Evolutionary conservation across 2,329 filamentous ascomycete genomes (phyloP).

Genomic region (Penicillium sp.): DNA sequence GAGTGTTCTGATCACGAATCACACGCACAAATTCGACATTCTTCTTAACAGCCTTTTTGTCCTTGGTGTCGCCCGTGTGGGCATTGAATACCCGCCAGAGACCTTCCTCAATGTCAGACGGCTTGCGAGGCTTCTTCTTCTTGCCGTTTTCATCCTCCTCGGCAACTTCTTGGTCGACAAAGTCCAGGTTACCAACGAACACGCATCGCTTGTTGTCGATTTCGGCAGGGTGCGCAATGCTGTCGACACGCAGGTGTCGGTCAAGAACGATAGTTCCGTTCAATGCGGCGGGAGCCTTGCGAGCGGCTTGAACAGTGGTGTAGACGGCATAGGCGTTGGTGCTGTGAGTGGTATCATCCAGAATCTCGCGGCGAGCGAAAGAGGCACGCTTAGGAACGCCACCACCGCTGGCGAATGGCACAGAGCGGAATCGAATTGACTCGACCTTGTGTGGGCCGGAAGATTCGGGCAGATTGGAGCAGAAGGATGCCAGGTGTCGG

Average conservation of each 20-base stretch:
- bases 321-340: constrained; percentile 96
- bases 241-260: constrained; percentile 89
- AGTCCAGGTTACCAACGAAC: constrained; percentile 94
- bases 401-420: constrained; percentile 74
- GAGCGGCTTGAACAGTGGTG: constrained; percentile 74
- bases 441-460: constrained; percentile 75
- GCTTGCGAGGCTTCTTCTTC: constrained; percentile 75
- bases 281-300: constrained; percentile 74
- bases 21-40: constrained; percentile 93
- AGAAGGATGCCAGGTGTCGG: constrained; percentile 77
- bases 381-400: constrained; percentile 91
- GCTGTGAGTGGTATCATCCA: constrained; percentile 88
- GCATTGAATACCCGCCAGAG: constrained; percentile 53
- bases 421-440: constrained; percentile 92
- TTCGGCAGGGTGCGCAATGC: constrained; percentile 82
- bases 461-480: constrained; percentile 58
- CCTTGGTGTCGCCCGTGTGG: constrained; percentile 39
- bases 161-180: constrained; percentile 88
- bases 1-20: constrained; percentile 83
- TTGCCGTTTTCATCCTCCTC: constrained; percentile 66
- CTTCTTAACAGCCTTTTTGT: constrained; percentile 62
- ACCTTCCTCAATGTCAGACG: constrained; percentile 90
- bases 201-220: constrained; percentile 88
- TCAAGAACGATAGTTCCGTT: constrained; percentile 86
- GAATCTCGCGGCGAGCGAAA: constrained; percentile 86